Conservation (phyloP, 306 rosid genomes). For the Chamaecrista fasciculata region DNA sequence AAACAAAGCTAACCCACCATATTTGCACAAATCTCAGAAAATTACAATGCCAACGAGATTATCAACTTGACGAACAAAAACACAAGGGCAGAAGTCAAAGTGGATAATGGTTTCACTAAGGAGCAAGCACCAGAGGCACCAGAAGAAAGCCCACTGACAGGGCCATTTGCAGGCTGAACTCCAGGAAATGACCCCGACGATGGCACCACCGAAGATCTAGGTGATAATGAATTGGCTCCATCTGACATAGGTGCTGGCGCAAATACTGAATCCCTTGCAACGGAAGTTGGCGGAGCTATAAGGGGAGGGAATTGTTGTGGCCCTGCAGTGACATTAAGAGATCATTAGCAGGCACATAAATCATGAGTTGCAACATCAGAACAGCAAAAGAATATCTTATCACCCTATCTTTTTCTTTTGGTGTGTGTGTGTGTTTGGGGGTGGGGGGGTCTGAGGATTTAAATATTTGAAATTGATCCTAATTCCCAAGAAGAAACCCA, state of each 20-base stretch:
- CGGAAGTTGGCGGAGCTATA: conserved; percentile 58
- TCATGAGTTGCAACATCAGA: not conserved
- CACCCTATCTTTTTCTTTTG: not conserved
- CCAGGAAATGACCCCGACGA: conserved; percentile 49
- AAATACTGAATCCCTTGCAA: conserved; percentile 34
- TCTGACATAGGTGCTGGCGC: conserved; percentile 58
- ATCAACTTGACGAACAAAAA: conserved; percentile 35
- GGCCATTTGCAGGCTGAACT: conserved; percentile 52
- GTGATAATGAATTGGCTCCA: conserved; percentile 31
- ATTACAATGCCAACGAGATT: conserved; percentile 35
- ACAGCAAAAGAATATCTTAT: not conserved
- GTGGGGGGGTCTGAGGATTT: too few species aligned
- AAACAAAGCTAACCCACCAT: conserved; percentile 17
- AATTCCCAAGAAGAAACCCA: too few species aligned
- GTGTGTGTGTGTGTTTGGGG: not conserved
- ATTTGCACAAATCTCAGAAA: conserved; percentile 12
- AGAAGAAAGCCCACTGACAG: conserved; percentile 35
- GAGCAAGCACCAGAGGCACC: conserved; percentile 45
- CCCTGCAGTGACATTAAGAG: conserved; percentile 38
- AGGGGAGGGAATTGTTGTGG: conserved; percentile 59
- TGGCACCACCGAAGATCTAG: conserved; percentile 41
- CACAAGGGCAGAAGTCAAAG: conserved; percentile 33
- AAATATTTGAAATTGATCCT: not conserved
- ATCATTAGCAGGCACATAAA: not conserved
- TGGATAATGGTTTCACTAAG: conserved; percentile 40